These are phyloP conservation scores for Irpex sp. DNA, from an alignment of 1,284 basidiomycete genomes.

Conservation along the genomic window DNA sequence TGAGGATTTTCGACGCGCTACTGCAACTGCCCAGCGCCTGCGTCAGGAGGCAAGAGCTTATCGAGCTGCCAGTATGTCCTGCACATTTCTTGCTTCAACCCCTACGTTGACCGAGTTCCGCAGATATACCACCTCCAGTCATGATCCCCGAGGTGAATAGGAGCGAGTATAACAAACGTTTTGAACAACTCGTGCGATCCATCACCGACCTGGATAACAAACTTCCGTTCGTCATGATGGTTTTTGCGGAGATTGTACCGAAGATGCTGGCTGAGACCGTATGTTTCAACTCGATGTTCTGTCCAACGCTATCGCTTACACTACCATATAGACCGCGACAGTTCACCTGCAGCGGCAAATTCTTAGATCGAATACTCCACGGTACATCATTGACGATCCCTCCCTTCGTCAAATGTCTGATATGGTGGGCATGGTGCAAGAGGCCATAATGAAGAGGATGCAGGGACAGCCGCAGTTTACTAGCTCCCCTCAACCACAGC, in stretches of 20 bases:
- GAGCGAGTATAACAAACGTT: neutral
- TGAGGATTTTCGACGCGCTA: neutral
- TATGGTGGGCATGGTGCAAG: neutral
- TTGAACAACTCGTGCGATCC: neutral
- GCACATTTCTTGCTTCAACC: neutral
- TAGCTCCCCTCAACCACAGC: neutral
- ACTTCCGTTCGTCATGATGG: neutral
- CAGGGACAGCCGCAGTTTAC: neutral
- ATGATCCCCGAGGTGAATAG: neutral
- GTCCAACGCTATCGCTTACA: neutral
- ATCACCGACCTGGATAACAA: neutral
- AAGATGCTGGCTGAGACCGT: neutral
- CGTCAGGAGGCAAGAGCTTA: neutral
- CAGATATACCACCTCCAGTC: neutral
- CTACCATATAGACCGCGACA: neutral
- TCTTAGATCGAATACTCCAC: neutral
- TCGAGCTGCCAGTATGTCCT: neutral
- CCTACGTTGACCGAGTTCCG: neutral
- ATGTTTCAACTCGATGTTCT: neutral
- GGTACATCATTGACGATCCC: neutral
- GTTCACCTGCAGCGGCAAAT: neutral
- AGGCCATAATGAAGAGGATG: neutral
- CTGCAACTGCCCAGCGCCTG: neutral
- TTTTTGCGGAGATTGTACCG: neutral
- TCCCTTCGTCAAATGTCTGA: neutral